These are phyloP conservation scores for Epichloe scottii DNA, from an alignment of 2,329 filamentous ascomycete genomes.

Conservation along the genomic window DNA sequence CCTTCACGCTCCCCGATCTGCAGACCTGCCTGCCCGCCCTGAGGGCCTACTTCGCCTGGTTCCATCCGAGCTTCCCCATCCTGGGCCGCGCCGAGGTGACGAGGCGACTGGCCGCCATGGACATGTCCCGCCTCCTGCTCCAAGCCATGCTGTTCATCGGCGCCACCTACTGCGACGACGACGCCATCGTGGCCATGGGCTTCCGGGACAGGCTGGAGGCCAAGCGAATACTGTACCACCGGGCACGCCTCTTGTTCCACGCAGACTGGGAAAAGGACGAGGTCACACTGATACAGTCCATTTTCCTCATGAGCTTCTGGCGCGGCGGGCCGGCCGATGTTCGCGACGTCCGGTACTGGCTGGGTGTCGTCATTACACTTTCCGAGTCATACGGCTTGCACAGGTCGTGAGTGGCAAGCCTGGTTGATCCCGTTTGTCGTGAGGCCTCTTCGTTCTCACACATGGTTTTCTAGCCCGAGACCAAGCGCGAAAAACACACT, in stretches of 20 bases:
- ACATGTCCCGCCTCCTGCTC: constrained; percentile 35
- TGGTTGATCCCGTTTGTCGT: too few relatives aligned
- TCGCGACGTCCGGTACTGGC: constrained; percentile 36
- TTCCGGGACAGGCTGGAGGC: constrained; percentile 35
- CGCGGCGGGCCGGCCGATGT: constrained; percentile 34
- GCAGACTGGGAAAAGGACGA: constrained; percentile 40
- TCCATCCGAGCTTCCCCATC: constrained; percentile 44
- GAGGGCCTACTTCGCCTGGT: constrained; percentile 41
- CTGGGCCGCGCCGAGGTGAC: constrained; percentile 33
- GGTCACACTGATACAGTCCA: constrained; percentile 33
- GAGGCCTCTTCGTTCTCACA: neutral
- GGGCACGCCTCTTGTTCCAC: constrained; percentile 38
- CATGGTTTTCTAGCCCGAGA: constrained; percentile 12
- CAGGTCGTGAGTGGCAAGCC: constrained; percentile 18
- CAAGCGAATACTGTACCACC: constrained; percentile 36
- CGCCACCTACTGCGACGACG: constrained; percentile 37
- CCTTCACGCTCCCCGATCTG: constrained; percentile 31
- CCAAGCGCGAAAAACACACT: constrained; percentile 15
- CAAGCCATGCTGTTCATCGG: constrained; percentile 44
- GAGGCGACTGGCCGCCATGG: constrained; percentile 24
- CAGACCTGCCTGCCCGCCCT: constrained; percentile 30
- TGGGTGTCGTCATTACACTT: constrained; percentile 36
- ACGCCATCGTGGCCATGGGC: constrained; percentile 29
- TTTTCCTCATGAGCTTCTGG: constrained; percentile 46
- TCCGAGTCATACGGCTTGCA: constrained; percentile 37